Base-by-base conservation (phyloP, 1,284 basidiomycete genomes). In the Cronartium ribicola region DNA sequence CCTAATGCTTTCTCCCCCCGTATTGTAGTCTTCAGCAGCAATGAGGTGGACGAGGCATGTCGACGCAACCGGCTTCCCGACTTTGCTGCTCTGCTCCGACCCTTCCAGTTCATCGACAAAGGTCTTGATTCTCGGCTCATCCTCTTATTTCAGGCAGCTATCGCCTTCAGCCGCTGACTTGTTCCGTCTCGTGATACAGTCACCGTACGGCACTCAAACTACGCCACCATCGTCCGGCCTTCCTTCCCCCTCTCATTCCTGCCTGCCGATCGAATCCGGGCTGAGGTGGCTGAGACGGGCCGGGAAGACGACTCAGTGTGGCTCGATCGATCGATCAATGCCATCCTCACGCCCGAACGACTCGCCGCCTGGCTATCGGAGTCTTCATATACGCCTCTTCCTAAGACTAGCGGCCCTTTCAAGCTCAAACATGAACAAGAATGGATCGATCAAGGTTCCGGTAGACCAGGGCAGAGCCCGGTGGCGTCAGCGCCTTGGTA, bases 1-100 rank as follows among this genome's bases (percentile, higher is more conserved):
- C 67, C 68, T 20, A 62, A 71, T 63, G 59, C 69, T 20, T 75
- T 77, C 46, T 62, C 69, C 37, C 77, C 77, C 13, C 67, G 76
- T 22, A 75, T 77, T 5, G 75, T 67, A 5, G 48, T 77, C 5
- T 77, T 77, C 51, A 39, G 75, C 6, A 76, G 75, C 22, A 22
- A 68, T 5, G 76, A 77, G 20, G 67, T 76, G 14, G 69, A 76
- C 39, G 41, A 75, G n/a, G 39, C 46, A 14, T 76, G 75, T 37
- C 29, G n/a, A n/a, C 67, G 61, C 29, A 78, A 77, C 59, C 66
- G 70, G 17, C 67, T 78, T 5, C 22, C 59, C 36, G 66, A 74
- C 66, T 66, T 78, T 62, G 77, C 75, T 39, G 61, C 55, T 48
- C 71, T 78, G 29, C 61, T 78, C 4, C 75, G 73, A 46, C 77